Conservation (phyloP, 176 grass and related monocot genomes). For the Olyra latifolia region DNA sequence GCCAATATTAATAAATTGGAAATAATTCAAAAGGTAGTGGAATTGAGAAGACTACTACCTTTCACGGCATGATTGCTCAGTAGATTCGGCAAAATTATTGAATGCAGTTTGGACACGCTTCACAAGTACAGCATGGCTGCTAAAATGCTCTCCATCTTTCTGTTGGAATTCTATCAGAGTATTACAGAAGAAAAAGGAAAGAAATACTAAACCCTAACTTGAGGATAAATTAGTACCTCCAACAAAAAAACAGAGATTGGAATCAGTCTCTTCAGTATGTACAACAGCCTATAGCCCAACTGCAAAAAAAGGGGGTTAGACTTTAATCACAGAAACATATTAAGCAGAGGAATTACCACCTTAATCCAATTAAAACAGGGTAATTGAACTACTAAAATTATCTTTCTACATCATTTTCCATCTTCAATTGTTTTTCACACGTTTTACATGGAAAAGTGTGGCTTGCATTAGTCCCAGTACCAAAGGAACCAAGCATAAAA, state of each 20-base stretch:
- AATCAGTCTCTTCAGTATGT: conserved; percentile 79
- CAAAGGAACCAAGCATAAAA: conserved; percentile 1
- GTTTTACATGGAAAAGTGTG: neutral
- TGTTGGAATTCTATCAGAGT: conserved; percentile 48
- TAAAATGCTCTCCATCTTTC: conserved; percentile 85
- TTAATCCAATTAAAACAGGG: neutral
- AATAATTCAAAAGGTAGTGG: conserved; percentile 16
- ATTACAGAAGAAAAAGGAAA: conserved; percentile 17
- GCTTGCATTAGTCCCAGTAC: conserved; percentile 17
- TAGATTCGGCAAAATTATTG: conserved; percentile 77
- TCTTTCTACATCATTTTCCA: neutral
- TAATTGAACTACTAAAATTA: conserved; percentile 18
- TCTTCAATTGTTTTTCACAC: neutral
- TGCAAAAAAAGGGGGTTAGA: conserved; percentile 37
- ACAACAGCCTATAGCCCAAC: conserved; percentile 90
- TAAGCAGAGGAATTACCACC: conserved; percentile 6
- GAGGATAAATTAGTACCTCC: conserved; percentile 59
- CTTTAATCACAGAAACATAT: conserved; percentile 25
- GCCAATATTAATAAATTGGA: conserved; percentile 30
- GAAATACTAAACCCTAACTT: conserved; percentile 10
- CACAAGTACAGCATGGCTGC: conserved; percentile 80
- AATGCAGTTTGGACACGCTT: conserved; percentile 75
- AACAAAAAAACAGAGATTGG: conserved; percentile 75
- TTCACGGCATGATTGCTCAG: conserved; percentile 70
- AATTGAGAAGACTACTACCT: conserved; percentile 57